Conservation (phyloP, 1,284 basidiomycete species). For the Jaminaea rosea region DNA sequence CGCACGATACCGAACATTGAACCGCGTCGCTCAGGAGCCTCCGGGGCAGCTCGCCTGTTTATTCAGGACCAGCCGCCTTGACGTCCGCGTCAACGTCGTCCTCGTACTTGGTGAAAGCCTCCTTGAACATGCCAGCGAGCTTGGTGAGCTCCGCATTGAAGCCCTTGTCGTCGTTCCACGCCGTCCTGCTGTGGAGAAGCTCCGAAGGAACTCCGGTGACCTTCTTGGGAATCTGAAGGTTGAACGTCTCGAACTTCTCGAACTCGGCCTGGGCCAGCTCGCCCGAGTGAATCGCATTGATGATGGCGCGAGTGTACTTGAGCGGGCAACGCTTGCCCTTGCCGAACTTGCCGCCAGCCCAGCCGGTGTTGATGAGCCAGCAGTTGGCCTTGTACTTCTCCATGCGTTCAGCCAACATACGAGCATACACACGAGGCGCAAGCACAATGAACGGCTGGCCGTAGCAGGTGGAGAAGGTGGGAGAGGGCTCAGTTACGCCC, state of each 20-base stretch:
- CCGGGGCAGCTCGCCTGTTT: too few species aligned
- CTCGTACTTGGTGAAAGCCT: constrained; percentile 43
- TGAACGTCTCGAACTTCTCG: constrained; percentile 59
- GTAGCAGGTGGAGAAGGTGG: constrained; percentile 98
- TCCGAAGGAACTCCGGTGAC: constrained; percentile 32
- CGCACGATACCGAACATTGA: too few species aligned
- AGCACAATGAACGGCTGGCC: constrained; percentile 98
- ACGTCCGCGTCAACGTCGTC: constrained; percentile 39
- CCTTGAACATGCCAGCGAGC: constrained; percentile 45
- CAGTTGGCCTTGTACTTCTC: constrained; percentile 79
- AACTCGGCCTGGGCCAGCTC: constrained; percentile 75
- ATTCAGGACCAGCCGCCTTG: constrained; percentile 39
- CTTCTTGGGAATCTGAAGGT: constrained; percentile 36
- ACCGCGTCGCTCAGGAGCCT: too few species aligned
- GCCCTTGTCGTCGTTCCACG: constrained; percentile 35
- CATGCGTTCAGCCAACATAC: constrained; percentile 96
- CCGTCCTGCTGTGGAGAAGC: constrained; percentile 35
- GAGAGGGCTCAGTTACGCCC: constrained; percentile 92
- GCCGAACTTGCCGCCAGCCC: constrained; percentile 92
- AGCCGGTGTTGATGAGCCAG: constrained; percentile 99
- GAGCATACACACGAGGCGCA: constrained; percentile 71
- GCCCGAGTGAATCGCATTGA: constrained; percentile 93
- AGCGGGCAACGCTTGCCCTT: constrained; percentile 46
- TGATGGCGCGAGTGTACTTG: constrained; percentile 76
- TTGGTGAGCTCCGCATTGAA: constrained; percentile 43